Conservation (phyloP, 345 rosid genomes). For the Nasturtium officinale region DNA sequence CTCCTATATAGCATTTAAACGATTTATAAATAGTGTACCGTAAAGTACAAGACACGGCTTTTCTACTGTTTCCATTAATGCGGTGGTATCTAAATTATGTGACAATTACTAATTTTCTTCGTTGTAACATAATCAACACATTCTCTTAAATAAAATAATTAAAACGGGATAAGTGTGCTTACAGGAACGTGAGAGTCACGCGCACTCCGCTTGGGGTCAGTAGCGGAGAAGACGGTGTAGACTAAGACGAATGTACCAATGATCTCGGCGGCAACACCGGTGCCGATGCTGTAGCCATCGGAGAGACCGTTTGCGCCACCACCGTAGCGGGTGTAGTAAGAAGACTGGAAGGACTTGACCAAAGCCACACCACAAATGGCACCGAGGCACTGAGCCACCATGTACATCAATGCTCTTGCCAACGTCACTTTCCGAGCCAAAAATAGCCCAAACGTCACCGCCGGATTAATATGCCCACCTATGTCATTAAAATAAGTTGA, state of each 20-base stretch:
- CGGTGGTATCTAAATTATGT: neutral
- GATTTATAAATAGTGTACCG: slow-evolving; percentile 11
- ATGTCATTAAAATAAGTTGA: neutral
- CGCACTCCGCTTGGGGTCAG: slow-evolving; percentile 48
- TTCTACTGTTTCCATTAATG: slow-evolving; percentile 14
- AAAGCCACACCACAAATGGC: slow-evolving; percentile 84
- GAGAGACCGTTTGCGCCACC: slow-evolving; percentile 70
- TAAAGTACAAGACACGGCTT: slow-evolving; percentile 20
- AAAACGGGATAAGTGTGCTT: neutral
- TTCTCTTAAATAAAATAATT: neutral
- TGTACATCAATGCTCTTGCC: slow-evolving; percentile 69
- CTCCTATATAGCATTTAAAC: neutral
- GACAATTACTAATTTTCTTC: neutral
- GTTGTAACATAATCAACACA: slow-evolving; percentile 13
- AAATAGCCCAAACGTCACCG: slow-evolving; percentile 78
- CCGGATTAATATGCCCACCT: slow-evolving; percentile 92
- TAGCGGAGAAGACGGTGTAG: slow-evolving; percentile 47
- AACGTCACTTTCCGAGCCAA: slow-evolving; percentile 82
- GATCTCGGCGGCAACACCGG: slow-evolving; percentile 80
- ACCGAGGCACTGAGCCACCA: slow-evolving; percentile 77
- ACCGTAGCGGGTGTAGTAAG: slow-evolving; percentile 54
- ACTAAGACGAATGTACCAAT: slow-evolving; percentile 62
- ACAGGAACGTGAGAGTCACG: slow-evolving; percentile 50
- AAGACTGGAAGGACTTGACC: slow-evolving; percentile 73
- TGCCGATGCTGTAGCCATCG: slow-evolving; percentile 54